These are phyloP conservation scores for Biscogniauxia sp. DNA, from an alignment of 2,329 filamentous ascomycete species.

Conservation along the genomic window DNA sequence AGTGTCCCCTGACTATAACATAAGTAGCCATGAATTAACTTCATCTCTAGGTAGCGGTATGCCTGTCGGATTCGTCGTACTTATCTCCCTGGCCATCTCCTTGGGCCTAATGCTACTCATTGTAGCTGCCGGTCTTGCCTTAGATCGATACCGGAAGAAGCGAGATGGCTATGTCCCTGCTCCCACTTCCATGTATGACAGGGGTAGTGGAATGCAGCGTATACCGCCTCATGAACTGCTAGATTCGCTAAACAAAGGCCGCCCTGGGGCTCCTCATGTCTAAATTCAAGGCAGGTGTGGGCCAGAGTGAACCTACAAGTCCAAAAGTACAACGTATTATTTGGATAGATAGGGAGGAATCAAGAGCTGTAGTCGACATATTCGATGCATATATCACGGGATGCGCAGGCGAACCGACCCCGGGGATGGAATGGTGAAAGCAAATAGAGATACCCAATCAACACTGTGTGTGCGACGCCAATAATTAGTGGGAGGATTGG, in stretches of 20 bases:
- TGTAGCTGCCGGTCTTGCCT: constrained; percentile 69
- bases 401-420: constrained; percentile 2
- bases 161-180: constrained; percentile 80
- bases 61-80: constrained; percentile 72
- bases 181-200: constrained; percentile 63
- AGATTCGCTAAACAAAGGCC: constrained; percentile 49
- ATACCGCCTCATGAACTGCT: constrained; percentile 62
- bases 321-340: constrained; percentile 5
- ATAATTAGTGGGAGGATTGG: constrained; percentile 12
- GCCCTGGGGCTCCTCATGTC: constrained; percentile 50
- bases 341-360: constrained; percentile 16
- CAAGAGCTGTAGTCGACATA: constrained; percentile 3
- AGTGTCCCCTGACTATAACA: constrained; percentile 32
- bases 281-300: constrained; percentile 32
- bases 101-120: constrained; percentile 75
- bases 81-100: constrained; percentile 77
- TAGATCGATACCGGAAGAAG: constrained; percentile 74
- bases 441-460: constrained; percentile 26
- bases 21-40: constrained; percentile 10
- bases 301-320: neutral
- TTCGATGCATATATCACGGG: constrained; percentile 6
- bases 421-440: constrained; percentile 14
- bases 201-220: constrained; percentile 55
- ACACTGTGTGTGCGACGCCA: constrained; percentile 14
- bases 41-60: constrained; percentile 51